Evolutionary conservation across 306 rosid genomes (phyloP).

Genomic region (Trichosanthes cucumerina): DNA sequence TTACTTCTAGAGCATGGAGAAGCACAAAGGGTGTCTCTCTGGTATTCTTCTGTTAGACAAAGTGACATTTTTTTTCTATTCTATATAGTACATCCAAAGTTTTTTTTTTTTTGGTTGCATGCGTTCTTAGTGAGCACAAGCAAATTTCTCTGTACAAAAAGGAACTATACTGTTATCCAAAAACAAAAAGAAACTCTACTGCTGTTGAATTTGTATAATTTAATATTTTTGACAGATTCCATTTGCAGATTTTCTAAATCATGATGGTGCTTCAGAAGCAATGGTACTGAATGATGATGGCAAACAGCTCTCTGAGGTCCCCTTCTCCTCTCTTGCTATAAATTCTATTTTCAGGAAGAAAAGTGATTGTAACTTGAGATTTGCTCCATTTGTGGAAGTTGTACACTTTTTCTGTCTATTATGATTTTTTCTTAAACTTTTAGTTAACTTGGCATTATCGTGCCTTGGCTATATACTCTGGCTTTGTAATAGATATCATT

Average conservation of each 20-base stretch:
- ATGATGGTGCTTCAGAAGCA: constrained; percentile 59
- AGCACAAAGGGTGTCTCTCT: constrained; percentile 59
- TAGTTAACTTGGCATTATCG: neutral
- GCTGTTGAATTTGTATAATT: constrained; percentile 2
- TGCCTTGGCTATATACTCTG: neutral
- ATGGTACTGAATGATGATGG: constrained; percentile 56
- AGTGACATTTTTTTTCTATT: neutral
- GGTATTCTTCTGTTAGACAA: constrained; percentile 31
- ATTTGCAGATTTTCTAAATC: constrained; percentile 80
- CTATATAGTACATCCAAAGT: neutral
- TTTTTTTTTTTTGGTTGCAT: constrained; percentile 11
- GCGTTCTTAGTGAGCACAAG: neutral
- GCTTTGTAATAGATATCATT: neutral
- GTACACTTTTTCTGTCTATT: neutral
- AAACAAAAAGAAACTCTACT: neutral
- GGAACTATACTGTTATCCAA: neutral
- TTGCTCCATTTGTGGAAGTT: neutral
- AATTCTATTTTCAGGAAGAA: neutral
- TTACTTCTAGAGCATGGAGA: constrained; percentile 92
- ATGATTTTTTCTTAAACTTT: neutral
- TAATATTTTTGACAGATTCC: constrained; percentile 50
- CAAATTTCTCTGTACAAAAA: neutral
- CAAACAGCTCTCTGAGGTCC: constrained; percentile 53
- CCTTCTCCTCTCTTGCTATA: neutral
- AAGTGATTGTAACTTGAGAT: neutral